Percentiles rank a stretch among this genome's conserved stretches.
These are phyloP conservation scores for Amanita brunnescens DNA, from an alignment of 768 basidiomycete genomes.

Conservation along the genomic window DNA sequence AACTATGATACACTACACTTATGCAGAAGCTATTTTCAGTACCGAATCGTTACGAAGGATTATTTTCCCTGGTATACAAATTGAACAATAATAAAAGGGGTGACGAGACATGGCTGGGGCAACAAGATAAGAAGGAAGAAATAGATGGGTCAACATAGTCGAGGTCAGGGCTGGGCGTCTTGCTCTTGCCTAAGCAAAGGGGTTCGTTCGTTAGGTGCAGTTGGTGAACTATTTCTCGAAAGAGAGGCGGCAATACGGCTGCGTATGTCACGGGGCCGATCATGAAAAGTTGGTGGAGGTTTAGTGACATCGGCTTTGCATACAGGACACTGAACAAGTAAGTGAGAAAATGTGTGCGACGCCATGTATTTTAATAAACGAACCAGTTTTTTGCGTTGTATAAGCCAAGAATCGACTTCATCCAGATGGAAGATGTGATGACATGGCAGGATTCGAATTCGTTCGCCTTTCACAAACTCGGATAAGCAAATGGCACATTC, in stretches of 20 bases:
- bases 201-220: slow-evolving; percentile 28
- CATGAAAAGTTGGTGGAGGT: slow-evolving; percentile 24
- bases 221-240: slow-evolving; percentile 9
- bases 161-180: not conserved
- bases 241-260: slow-evolving; percentile 12
- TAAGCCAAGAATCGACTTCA: slow-evolving; percentile 90
- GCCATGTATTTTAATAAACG: slow-evolving; percentile 18
- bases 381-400: slow-evolving; percentile 88
- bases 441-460: slow-evolving; percentile 87
- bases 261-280: slow-evolving; percentile 6
- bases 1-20: not conserved
- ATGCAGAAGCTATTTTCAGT: not conserved
- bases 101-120: not conserved
- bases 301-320: slow-evolving; percentile 91
- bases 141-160: not conserved
- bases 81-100: not conserved
- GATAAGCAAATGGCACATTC: slow-evolving; percentile 94
- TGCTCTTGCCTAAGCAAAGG: slow-evolving; percentile 21
- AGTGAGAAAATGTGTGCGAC: not conserved
- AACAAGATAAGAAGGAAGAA: not conserved
- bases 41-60: not conserved
- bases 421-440: slow-evolving; percentile 91
- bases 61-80: not conserved
- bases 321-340: slow-evolving; percentile 62
- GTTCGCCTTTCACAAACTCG: slow-evolving; percentile 80